Percentiles rank a stretch among this genome's conserved stretches.
Conservation (phyloP, 129 eudicot genomes). For the Flaveria trinervia region DNA sequence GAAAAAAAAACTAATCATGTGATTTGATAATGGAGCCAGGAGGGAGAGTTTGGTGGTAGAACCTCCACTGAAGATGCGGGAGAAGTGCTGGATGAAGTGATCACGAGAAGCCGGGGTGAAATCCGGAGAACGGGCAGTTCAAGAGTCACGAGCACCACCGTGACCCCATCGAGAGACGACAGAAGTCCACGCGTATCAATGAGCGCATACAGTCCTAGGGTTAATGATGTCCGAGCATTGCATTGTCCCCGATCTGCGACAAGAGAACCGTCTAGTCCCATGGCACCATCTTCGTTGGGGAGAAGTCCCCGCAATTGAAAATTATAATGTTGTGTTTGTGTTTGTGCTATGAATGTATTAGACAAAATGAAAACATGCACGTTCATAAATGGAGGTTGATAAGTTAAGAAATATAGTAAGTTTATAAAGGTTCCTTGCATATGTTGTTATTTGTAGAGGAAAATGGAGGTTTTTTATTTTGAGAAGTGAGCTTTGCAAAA, state of each 20-base stretch:
- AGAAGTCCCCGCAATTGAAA: constrained; percentile 53
- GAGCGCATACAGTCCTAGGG: constrained; percentile 54
- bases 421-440: too few species aligned
- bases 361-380: too few species aligned
- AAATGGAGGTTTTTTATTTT: too few species aligned
- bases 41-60: constrained; percentile 64
- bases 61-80: constrained; percentile 48
- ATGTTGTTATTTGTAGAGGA: too few species aligned
- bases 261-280: constrained; percentile 56
- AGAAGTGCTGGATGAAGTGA: constrained; percentile 75
- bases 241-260: constrained; percentile 54
- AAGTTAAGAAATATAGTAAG: too few species aligned
- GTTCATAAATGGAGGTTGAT: too few species aligned
- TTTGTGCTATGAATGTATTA: background rate
- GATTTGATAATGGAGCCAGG: constrained; percentile 34
- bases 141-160: constrained; percentile 63
- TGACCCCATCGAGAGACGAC: constrained; percentile 61
- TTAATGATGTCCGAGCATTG: constrained; percentile 61
- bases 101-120: constrained; percentile 94
- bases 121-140: constrained; percentile 71
- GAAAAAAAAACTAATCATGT: background rate
- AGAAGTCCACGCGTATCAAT: constrained; percentile 43
- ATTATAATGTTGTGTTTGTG: background rate
- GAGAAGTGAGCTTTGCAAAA: too few species aligned
- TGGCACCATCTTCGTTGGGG: constrained; percentile 57